Evolutionary conservation across 768 basidiomycete genomes (phyloP), one percentile per base, ranked within the genome.

Genomic region (Psilocybe sp.): DNA sequence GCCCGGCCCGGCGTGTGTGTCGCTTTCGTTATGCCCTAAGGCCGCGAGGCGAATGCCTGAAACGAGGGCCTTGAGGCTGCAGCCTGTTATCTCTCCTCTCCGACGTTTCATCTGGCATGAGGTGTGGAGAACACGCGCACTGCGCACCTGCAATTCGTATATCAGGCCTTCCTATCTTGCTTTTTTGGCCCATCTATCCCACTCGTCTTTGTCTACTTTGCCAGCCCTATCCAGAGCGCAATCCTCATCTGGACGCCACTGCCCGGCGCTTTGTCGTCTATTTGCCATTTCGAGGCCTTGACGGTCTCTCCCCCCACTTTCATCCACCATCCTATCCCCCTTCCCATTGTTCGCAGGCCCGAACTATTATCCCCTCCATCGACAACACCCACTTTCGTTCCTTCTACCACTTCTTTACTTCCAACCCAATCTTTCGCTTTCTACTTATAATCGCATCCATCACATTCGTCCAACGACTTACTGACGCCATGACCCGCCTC

Each of bases 401-500:
- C 16, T 47, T 51, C 23, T 18, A 36, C 7, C 37, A 31, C 32
- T 14, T 40, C 49, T 49, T 46, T 44, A 49, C 48, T 49, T 46
- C 57, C 43, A 51, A 44, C 36, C 14, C 41, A 49, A 43, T 28
- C 33, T 47, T 55, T 47, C 43, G n/a, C 37, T 16, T 49, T 56
- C 49, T 40, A 32, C 40, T 45, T 40, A 9, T 40, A 32, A 40
- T 41, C 47, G 36, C 16, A 15, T 41, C 44, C 32, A 34, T 40
- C 44, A 44, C 44, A 41, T 37, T 45, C 31, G 34, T 50, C 35
- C 40, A 44, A 13, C 44, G 40, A 40, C 54, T 53, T 37, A 45
- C 51, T 57, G 51, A 59, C 23, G 44, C 40, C 37, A 58, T 57
- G 54, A 65, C 68, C 51, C 67, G 66, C 56, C 64, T 79, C 54